A percentile compares a stretch with the other conserved stretches of the same genome.
Evolutionary conservation across 2,329 filamentous ascomycete species (phyloP).

Genomic region (Fusarium sp.): DNA sequence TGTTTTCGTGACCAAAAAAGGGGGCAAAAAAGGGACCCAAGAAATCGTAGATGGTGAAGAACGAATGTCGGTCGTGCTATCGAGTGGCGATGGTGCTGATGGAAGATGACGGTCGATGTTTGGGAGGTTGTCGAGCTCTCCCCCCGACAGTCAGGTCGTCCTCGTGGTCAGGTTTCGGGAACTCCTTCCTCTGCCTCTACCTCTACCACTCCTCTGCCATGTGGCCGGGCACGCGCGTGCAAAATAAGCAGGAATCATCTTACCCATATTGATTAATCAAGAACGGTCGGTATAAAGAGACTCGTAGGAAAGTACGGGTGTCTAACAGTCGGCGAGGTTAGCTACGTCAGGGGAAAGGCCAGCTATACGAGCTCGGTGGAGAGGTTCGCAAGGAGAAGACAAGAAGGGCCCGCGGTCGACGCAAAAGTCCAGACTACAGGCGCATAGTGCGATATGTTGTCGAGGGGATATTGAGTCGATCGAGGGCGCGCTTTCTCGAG

Average conservation of each 20-base stretch:
- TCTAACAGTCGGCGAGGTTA: slow-evolving; percentile 44
- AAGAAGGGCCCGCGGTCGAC: slow-evolving; percentile 14
- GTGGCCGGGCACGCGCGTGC: slow-evolving; percentile 39
- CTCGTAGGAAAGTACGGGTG: slow-evolving; percentile 51
- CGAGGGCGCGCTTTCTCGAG: slow-evolving; percentile 38
- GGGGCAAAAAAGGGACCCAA: slow-evolving; percentile 59
- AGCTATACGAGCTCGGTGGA: slow-evolving; percentile 40
- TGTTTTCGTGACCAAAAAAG: slow-evolving; percentile 53
- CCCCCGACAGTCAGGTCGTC: slow-evolving; percentile 24
- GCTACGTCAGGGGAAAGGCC: slow-evolving; percentile 47
- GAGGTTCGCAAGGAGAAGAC: slow-evolving; percentile 20
- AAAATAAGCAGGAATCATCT: slow-evolving; percentile 55
- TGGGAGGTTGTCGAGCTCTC: slow-evolving; percentile 23
- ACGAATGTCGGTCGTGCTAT: slow-evolving; percentile 56
- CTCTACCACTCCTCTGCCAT: slow-evolving; percentile 43
- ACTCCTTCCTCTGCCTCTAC: slow-evolving; percentile 44
- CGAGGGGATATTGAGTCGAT: slow-evolving; percentile 22
- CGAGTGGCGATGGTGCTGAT: slow-evolving; percentile 46
- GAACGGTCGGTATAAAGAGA: slow-evolving; percentile 53
- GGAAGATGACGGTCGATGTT: slow-evolving; percentile 33
- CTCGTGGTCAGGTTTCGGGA: slow-evolving; percentile 41
- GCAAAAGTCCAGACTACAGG: slow-evolving; percentile 16
- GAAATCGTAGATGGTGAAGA: slow-evolving; percentile 63
- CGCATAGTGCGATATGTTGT: slow-evolving; percentile 18
- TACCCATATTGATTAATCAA: slow-evolving; percentile 61